phyloP scores from a whole-genome alignment of 169 alveolate genomes.

The Cryptosporidium sp. region DNA sequence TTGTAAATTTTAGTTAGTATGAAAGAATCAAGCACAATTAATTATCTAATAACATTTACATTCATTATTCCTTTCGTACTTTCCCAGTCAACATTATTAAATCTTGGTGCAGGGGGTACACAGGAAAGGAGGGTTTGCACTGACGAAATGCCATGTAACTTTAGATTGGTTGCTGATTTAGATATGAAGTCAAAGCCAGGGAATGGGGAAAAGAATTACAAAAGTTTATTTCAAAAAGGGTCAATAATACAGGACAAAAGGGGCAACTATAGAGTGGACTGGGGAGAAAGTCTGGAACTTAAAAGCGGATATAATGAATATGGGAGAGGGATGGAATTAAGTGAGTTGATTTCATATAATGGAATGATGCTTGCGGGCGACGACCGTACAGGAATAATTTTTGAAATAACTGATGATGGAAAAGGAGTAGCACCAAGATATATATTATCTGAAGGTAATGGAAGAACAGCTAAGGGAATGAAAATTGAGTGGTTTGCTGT shows the following conservation, averaged over 20 bases:
- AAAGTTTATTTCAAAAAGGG: constrained; percentile 45
- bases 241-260: constrained; percentile 18
- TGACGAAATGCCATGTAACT: constrained; percentile 19
- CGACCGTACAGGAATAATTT: constrained; percentile 81
- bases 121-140: constrained; percentile 44
- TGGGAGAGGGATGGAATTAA: constrained; percentile 81
- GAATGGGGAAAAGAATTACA: constrained; percentile 49
- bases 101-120: neutral
- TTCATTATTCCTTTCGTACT: neutral
- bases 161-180: constrained; percentile 66
- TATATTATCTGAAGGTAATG: constrained; percentile 78
- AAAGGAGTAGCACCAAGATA: constrained; percentile 68
- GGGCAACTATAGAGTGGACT: constrained; percentile 20
- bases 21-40: neutral
- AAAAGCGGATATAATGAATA: constrained; percentile 74
- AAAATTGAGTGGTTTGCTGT: constrained; percentile 79
- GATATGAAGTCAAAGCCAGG: constrained; percentile 56
- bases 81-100: constrained; percentile 25
- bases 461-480: constrained; percentile 79
- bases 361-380: constrained; percentile 78
- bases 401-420: constrained; percentile 68
- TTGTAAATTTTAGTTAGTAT: neutral
- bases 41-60: neutral
- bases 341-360: constrained; percentile 72
- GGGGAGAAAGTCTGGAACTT: constrained; percentile 29